Conservation (phyloP, 2,329 filamentous ascomycete genomes). For the Aspergillus sp. region DNA sequence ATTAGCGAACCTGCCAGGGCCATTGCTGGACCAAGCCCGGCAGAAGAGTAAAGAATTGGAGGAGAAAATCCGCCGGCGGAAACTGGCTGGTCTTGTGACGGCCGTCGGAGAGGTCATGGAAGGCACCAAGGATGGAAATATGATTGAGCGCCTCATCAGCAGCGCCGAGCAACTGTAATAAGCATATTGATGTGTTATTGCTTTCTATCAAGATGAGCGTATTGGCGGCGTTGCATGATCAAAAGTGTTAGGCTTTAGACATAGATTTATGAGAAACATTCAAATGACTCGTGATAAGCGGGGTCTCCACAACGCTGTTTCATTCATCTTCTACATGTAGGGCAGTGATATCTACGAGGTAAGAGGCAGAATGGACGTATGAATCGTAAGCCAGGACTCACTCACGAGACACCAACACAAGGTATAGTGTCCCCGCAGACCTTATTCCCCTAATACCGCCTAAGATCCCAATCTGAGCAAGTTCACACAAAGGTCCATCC, state of each 20-base stretch:
- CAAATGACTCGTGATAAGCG: neutral
- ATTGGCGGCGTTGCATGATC: neutral
- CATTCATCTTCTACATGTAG: neutral
- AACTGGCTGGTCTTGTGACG: slow-evolving; percentile 49
- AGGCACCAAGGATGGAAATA: slow-evolving; percentile 19
- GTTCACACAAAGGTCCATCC: neutral
- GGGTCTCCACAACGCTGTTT: neutral
- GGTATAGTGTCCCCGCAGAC: neutral
- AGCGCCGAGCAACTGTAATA: slow-evolving; percentile 33
- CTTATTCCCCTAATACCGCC: neutral
- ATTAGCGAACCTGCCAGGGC: slow-evolving; percentile 75
- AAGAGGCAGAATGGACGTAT: neutral
- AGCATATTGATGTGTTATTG: neutral
- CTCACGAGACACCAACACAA: neutral
- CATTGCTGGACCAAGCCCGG: slow-evolving; percentile 77
- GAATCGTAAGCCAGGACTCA: neutral
- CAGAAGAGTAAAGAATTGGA: slow-evolving; percentile 80
- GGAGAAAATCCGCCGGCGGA: slow-evolving; percentile 65
- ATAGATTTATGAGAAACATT: neutral
- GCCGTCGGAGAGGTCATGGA: slow-evolving; percentile 33
- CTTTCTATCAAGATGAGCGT: neutral
- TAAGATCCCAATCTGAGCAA: too few species aligned
- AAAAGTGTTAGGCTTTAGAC: neutral
- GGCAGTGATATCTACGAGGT: neutral
- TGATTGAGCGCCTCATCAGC: slow-evolving; percentile 35